These are phyloP conservation scores for Rhizopogon salebrosus DNA, from an alignment of 768 basidiomycete genomes.

Conservation along the genomic window DNA sequence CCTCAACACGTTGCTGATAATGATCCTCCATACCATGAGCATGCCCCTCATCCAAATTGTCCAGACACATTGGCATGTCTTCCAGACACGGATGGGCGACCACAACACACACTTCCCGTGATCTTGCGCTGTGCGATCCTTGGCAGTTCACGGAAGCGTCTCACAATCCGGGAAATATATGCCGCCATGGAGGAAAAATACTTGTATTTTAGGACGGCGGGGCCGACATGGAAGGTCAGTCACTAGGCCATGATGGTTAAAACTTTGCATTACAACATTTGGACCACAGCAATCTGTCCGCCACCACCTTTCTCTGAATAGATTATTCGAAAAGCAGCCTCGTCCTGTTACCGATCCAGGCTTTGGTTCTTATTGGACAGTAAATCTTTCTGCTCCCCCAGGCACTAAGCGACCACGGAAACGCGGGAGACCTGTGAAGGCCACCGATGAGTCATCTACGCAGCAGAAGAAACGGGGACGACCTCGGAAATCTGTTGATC, in stretches of 20 bases:
- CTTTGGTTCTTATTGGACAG: conserved; percentile 87
- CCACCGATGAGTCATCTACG: conserved; percentile 16
- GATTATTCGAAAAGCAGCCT: conserved; percentile 76
- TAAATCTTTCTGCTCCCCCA: conserved; percentile 80
- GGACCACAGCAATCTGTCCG: conserved; percentile 74
- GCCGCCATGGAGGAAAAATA: conserved; percentile 86
- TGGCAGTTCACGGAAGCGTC: conserved; percentile 66
- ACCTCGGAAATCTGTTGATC: conserved; percentile 27
- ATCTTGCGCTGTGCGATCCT: conserved; percentile 82
- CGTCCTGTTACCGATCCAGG: conserved; percentile 82
- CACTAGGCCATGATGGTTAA: not conserved
- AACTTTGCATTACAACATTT: conserved; percentile 6
- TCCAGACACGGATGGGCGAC: conserved; percentile 72
- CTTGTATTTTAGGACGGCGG: conserved; percentile 73
- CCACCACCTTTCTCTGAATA: conserved; percentile 78
- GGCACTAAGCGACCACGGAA: conserved; percentile 84
- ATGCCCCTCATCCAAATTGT: conserved; percentile 68
- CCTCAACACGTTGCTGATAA: conserved; percentile 18
- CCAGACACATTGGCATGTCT: conserved; percentile 75
- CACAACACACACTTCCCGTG: conserved; percentile 80
- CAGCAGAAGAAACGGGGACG: conserved; percentile 37
- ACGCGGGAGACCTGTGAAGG: conserved; percentile 60
- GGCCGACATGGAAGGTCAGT: conserved; percentile 79
- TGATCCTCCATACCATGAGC: conserved; percentile 32
- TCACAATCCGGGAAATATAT: conserved; percentile 83